These are phyloP conservation scores for Polyporus arcularius DNA, from an alignment of 768 basidiomycete species.

Conservation along the genomic window DNA sequence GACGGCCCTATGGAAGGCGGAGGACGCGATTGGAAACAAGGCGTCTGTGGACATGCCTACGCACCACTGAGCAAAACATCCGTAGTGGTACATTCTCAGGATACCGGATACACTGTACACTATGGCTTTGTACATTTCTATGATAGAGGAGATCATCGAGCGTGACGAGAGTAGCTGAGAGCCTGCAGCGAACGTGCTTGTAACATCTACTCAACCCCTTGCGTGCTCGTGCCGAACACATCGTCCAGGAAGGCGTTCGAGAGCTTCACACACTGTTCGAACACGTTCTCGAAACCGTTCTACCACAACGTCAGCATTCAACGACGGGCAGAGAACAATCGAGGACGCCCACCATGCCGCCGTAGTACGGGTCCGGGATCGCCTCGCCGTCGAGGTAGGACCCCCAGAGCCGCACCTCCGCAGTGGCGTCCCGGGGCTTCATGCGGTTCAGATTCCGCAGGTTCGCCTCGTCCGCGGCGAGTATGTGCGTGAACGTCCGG, in stretches of 20 bases:
- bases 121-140: slow-evolving; percentile 6
- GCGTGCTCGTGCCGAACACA: slow-evolving; percentile 38
- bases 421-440: slow-evolving; percentile 50
- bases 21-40: slow-evolving; percentile 75
- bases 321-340: background rate
- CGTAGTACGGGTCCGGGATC: slow-evolving; percentile 88
- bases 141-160: background rate
- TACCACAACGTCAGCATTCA: slow-evolving; percentile 27
- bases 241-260: slow-evolving; percentile 82
- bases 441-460: slow-evolving; percentile 59
- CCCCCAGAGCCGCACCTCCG: slow-evolving; percentile 77
- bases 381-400: slow-evolving; percentile 69
- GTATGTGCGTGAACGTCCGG: slow-evolving; percentile 74
- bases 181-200: background rate
- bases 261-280: slow-evolving; percentile 70
- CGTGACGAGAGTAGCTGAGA: background rate
- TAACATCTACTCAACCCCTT: slow-evolving; percentile 4
- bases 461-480: slow-evolving; percentile 83
- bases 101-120: slow-evolving; percentile 8
- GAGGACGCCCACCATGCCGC: slow-evolving; percentile 50
- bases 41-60: slow-evolving; percentile 91
- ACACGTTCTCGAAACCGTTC: slow-evolving; percentile 78
- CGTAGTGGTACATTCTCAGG: background rate
- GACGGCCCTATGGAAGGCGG: slow-evolving; percentile 90
- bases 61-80: slow-evolving; percentile 47